Conservation (phyloP, 805 yeast genomes). For the Wickerhamiella brachini region DNA sequence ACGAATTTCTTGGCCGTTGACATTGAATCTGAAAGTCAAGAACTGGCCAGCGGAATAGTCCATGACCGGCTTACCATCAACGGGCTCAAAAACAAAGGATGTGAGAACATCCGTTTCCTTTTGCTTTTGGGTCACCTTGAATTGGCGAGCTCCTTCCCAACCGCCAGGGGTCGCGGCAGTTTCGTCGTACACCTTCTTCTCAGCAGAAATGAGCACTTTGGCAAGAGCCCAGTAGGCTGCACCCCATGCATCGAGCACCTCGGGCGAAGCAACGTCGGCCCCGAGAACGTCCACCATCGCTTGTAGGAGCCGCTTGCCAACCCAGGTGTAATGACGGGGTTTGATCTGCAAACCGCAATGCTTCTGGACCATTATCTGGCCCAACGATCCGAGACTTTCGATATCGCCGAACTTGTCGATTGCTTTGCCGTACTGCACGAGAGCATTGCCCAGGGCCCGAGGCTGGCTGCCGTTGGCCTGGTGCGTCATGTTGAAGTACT, state of each 20-base stretch:
- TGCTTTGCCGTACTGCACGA: conserved; percentile 46
- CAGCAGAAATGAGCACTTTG: conserved; percentile 42
- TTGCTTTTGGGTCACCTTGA: conserved; percentile 31
- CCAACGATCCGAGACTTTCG: conserved; percentile 38
- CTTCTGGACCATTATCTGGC: conserved; percentile 46
- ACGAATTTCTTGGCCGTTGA: conserved; percentile 29
- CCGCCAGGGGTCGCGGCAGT: conserved; percentile 26
- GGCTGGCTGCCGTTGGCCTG: conserved; percentile 47
- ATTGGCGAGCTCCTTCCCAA: conserved; percentile 49
- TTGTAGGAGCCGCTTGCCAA: conserved; percentile 41
- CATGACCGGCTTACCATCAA: conserved; percentile 26
- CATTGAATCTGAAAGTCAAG: conserved; percentile 25
- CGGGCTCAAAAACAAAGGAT: conserved; percentile 38
- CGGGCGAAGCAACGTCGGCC: conserved; percentile 39
- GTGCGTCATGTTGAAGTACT: conserved; percentile 48
- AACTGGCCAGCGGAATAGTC: conserved; percentile 34
- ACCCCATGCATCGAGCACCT: conserved; percentile 49
- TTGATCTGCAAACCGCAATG: conserved; percentile 50
- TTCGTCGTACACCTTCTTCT: conserved; percentile 32
- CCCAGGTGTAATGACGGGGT: conserved; percentile 55
- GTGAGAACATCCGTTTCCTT: conserved; percentile 36
- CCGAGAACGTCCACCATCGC: conserved; percentile 46
- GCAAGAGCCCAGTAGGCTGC: conserved; percentile 55
- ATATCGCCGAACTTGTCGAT: conserved; percentile 35
- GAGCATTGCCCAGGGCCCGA: conserved; percentile 46